Evolutionary conservation across 192 early-diverging fungal genomes (phyloP).

Genomic region (Radiomyces spectabilis): DNA sequence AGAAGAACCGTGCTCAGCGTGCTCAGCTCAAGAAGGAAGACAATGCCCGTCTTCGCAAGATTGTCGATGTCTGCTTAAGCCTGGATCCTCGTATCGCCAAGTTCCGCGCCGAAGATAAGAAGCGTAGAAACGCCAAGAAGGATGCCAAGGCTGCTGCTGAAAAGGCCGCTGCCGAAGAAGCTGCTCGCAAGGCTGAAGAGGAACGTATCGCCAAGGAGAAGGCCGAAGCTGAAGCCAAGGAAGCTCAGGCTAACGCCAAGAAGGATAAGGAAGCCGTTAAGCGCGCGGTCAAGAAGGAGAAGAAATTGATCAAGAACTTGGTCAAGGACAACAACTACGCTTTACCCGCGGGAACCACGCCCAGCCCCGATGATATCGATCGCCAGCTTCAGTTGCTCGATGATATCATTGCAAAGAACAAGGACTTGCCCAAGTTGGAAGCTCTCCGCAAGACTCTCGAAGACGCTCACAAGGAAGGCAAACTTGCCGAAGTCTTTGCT

Average conservation of each 20-base stretch:
- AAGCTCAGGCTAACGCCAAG: slow-evolving; percentile 55
- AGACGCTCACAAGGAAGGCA: slow-evolving; percentile 55
- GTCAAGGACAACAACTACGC: slow-evolving; percentile 75
- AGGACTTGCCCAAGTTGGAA: slow-evolving; percentile 43
- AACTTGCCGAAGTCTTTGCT: slow-evolving; percentile 50
- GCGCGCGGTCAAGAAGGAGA: slow-evolving; percentile 85
- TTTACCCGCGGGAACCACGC: slow-evolving; percentile 31
- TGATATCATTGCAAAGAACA: slow-evolving; percentile 63
- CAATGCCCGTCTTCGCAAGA: slow-evolving; percentile 73
- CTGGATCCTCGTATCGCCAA: slow-evolving; percentile 84
- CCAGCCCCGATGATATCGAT: slow-evolving; percentile 56
- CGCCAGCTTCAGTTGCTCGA: slow-evolving; percentile 72
- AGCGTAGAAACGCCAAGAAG: slow-evolving; percentile 86
- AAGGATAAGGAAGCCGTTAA: slow-evolving; percentile 85
- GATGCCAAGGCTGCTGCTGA: slow-evolving; percentile 74
- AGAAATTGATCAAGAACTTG: slow-evolving; percentile 77
- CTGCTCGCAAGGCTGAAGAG: slow-evolving; percentile 45
- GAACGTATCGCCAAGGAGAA: slow-evolving; percentile 28
- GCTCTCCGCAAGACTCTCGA: slow-evolving; percentile 52
- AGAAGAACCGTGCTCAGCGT: slow-evolving; percentile 91
- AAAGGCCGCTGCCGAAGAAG: slow-evolving; percentile 45
- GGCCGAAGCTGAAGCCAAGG: slow-evolving; percentile 60
- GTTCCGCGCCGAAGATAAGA: slow-evolving; percentile 89
- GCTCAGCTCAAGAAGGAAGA: slow-evolving; percentile 96
- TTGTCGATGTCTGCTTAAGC: slow-evolving; percentile 72